Evolutionary conservation across 768 basidiomycete species (phyloP).

Genomic region (Tricholoma bakamatsutake): DNA sequence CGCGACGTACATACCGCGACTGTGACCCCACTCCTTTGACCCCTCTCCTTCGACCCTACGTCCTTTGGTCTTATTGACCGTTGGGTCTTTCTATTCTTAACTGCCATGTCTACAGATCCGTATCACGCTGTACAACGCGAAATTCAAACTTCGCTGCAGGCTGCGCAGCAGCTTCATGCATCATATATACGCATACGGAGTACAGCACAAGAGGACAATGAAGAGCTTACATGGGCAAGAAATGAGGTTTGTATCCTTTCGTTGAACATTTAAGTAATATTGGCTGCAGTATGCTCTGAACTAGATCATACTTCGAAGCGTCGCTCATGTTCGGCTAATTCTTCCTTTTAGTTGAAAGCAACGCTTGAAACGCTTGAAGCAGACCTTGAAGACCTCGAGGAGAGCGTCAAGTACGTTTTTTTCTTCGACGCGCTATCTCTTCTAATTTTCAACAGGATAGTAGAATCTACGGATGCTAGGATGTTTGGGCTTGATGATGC

Average conservation of each 20-base stretch:
- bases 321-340: neutral
- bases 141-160: constrained; percentile 68
- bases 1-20: no score
- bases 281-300: neutral
- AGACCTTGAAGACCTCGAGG: constrained; percentile 90
- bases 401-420: constrained; percentile 72
- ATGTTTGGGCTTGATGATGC: constrained; percentile 75
- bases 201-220: constrained; percentile 67
- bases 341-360: constrained; percentile 53
- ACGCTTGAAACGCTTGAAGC: constrained; percentile 76
- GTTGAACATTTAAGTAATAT: neutral
- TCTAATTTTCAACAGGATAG: constrained; percentile 48
- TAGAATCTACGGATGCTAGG: constrained; percentile 80
- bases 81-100: neutral
- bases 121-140: constrained; percentile 86
- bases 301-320: neutral
- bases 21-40: neutral
- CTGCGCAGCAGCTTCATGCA: constrained; percentile 62
- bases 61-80: neutral
- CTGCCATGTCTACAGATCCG: constrained; percentile 66
- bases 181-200: constrained; percentile 76
- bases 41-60: neutral
- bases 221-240: constrained; percentile 74
- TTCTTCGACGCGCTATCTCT: neutral
- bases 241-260: constrained; percentile 53